Base-by-base conservation (phyloP, 345 rosid species). In the Brassica nigra region DNA sequence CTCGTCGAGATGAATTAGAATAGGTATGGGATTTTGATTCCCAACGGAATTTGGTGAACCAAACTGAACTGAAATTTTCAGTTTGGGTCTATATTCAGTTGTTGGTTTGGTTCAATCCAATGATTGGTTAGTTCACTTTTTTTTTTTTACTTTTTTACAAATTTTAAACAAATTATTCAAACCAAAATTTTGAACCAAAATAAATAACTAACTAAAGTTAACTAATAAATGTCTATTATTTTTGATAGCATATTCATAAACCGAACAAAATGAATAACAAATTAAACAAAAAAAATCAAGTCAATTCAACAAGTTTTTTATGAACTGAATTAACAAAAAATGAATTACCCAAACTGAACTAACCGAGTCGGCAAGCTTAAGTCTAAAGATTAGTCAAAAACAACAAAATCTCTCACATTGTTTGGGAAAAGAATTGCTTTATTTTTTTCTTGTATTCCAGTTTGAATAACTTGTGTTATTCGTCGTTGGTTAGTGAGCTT, bases 1-100 rank as follows among this genome's bases (percentile, higher is more conserved):
- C 55, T 52, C 64, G 64, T 70, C 69, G 18, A 44, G 75, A 70
- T 49, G 29, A 77, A 6, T 23, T 54, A 4, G 8, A 37, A 37
- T 49, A 49, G 57, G 8, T 49, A n/a, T 4, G 57, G 18, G 57
- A 49, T 49, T 49, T 49, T 49, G 7, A 49, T 2, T 2, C 57
- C 18, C 57, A 49, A 49, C 57, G 8, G 57, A 49, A n/a, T 49
- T 49, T n/a, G 57, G 57, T 49, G 57, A 49, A 49, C 57, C 57
- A 49, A 49, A 49, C 57, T 49, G 57, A 49, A n/a, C 18, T 49
- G 57, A 47, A 47, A 4, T 47, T 47, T 47, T 47, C 18, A 49
- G 57, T 49, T 49, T 49, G 4, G 2, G 57, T 49, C n/a, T 12
- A 49, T n/a, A n/a, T 49, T 5, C 57, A 49, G 57, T 49, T n/a